phyloP scores from a whole-genome alignment of 106 monocot genomes.

The Triglochin maritima region DNA sequence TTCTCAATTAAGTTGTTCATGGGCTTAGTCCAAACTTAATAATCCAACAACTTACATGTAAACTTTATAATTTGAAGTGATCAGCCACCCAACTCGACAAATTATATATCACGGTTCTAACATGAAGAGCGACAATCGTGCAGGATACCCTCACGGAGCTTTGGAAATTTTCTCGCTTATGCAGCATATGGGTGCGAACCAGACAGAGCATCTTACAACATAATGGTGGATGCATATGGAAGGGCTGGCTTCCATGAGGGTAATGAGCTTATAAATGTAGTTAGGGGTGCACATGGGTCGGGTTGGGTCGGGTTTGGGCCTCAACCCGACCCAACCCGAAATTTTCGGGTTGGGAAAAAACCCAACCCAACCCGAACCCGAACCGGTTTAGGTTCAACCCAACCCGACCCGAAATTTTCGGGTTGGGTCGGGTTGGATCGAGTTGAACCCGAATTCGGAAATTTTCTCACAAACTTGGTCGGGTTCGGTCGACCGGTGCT shows the following conservation, averaged over 20 bases:
- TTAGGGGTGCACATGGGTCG: too few relatives aligned
- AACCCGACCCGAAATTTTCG: too few relatives aligned
- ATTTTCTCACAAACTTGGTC: too few relatives aligned
- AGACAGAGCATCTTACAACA: constrained; percentile 86
- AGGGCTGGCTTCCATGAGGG: constrained; percentile 83
- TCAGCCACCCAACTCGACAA: too few relatives aligned
- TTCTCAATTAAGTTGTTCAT: too few relatives aligned
- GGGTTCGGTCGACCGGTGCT: too few relatives aligned
- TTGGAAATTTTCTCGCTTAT: constrained; percentile 84
- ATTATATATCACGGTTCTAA: neutral
- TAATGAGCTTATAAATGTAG: constrained; percentile 26
- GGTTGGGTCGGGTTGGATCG: too few relatives aligned
- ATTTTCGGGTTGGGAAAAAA: too few relatives aligned
- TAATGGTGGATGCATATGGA: constrained; percentile 90
- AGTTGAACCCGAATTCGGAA: too few relatives aligned
- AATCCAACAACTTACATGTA: constrained; percentile 89
- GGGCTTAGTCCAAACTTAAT: too few relatives aligned
- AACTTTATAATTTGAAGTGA: neutral
- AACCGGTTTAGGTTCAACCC: too few relatives aligned
- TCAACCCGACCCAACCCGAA: neutral
- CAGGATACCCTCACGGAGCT: constrained; percentile 65
- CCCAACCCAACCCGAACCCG: too few relatives aligned
- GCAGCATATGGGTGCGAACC: constrained; percentile 98
- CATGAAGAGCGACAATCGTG: constrained; percentile 41
- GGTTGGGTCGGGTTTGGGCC: constrained; percentile 50